Percentiles rank a stretch among this genome's conserved stretches.
phyloP scores from a whole-genome alignment of 805 yeast species.

The Monosporozyma servazzii region DNA sequence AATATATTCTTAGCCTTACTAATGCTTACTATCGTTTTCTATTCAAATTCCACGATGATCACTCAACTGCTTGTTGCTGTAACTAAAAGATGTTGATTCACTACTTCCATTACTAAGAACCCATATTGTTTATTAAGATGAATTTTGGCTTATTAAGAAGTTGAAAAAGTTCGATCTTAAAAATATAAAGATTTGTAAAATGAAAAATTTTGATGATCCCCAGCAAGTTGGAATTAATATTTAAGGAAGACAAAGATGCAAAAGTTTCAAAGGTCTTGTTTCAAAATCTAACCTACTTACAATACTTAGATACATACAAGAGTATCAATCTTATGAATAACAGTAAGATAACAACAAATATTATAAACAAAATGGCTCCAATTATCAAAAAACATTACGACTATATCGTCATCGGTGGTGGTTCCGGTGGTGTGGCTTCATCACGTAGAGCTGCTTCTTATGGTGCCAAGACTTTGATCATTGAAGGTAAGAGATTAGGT shows the following conservation, averaged over 20 bases:
- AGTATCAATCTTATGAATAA: constrained; percentile 1
- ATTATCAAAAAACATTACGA: constrained; percentile 55
- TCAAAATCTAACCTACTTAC: neutral
- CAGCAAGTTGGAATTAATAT: neutral
- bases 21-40: too few relatives aligned
- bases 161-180: neutral
- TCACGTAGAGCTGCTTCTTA: constrained; percentile 92
- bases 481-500: constrained; percentile 79
- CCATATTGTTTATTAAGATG: neutral
- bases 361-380: constrained; percentile 45
- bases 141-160: neutral
- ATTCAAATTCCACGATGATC: neutral
- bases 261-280: neutral
- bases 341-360: neutral
- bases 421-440: constrained; percentile 98
- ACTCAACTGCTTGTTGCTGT: neutral
- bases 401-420: constrained; percentile 95
- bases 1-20: neutral
- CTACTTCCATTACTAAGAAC: neutral
- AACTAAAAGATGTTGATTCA: too few relatives aligned
- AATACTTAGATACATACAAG: neutral
- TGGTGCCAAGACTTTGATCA: constrained; percentile 78
- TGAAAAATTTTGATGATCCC: neutral
- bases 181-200: neutral
- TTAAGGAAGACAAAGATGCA: neutral